Conservation (phyloP, 139 green algal genomes). For the Deuterostichococcus epilithicus region DNA sequence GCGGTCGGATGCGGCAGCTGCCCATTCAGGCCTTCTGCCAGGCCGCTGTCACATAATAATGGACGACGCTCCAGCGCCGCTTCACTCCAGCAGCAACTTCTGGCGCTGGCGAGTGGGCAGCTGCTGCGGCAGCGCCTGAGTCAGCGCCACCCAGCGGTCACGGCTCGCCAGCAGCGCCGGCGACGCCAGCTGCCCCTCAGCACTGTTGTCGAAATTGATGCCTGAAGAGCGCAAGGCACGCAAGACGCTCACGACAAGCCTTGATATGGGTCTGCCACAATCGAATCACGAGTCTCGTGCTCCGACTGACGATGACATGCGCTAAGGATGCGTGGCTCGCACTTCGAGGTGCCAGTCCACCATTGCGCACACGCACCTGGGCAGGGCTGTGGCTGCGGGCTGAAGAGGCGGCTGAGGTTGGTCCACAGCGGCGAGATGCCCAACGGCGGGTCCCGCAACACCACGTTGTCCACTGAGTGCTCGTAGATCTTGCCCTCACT, state of each 20-base stretch:
- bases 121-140: neutral
- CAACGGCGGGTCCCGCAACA: slow-evolving; percentile 64
- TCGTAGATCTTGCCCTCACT: slow-evolving; percentile 77
- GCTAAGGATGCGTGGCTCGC: too few species aligned
- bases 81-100: neutral
- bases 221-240: neutral
- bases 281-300: too few species aligned
- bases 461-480: slow-evolving; percentile 78
- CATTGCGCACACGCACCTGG: slow-evolving; percentile 17
- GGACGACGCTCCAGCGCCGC: too few species aligned
- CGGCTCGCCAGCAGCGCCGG: neutral
- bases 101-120: neutral
- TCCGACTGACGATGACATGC: too few species aligned
- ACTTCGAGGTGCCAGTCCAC: too few species aligned
- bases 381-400: slow-evolving; percentile 3
- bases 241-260: too few species aligned
- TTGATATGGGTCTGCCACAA: too few species aligned
- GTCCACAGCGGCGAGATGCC: slow-evolving; percentile 32
- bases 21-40: too few species aligned
- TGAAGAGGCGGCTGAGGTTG: slow-evolving; percentile 40
- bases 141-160: neutral
- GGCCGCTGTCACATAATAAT: too few species aligned
- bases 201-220: neutral
- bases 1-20: too few species aligned
- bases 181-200: neutral